Percentiles rank a stretch among this genome's conserved stretches.
Evolutionary conservation across 2,329 filamentous ascomycete species (phyloP).

Genomic region (Ophiostoma sp.): DNA sequence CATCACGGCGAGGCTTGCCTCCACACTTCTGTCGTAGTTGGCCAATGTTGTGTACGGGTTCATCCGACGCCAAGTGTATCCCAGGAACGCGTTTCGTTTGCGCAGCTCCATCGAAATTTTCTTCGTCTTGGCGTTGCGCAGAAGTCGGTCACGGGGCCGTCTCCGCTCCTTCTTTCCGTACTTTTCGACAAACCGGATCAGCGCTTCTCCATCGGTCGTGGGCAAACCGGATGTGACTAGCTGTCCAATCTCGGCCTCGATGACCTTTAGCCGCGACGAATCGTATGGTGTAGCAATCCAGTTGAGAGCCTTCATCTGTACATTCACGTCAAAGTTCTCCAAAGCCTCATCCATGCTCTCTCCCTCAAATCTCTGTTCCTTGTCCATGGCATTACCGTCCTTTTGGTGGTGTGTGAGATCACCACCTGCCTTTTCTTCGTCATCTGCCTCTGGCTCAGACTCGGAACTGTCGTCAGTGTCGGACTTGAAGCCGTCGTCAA

Average conservation of each 20-base stretch:
- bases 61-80: constrained; percentile 77
- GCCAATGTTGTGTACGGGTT: constrained; percentile 23
- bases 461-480: constrained; percentile 42
- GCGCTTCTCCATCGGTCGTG: constrained; percentile 42
- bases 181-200: constrained; percentile 54
- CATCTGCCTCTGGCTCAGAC: not conserved
- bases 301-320: constrained; percentile 47
- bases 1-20: constrained; percentile 26
- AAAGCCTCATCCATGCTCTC: constrained; percentile 14
- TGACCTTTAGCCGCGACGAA: constrained; percentile 48
- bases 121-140: constrained; percentile 70
- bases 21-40: not conserved
- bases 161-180: constrained; percentile 69
- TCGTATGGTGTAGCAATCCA: constrained; percentile 53
- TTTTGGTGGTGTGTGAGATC: not conserved
- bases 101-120: constrained; percentile 73
- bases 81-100: constrained; percentile 80
- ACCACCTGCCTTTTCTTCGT: not conserved
- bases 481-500: constrained; percentile 74
- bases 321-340: not conserved
- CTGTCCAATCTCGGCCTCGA: constrained; percentile 51
- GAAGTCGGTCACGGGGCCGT: constrained; percentile 77
- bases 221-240: constrained; percentile 36
- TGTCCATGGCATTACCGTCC: not conserved
- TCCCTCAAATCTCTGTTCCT: not conserved